These are phyloP conservation scores for Tricholoma sp. DNA, from an alignment of 768 basidiomycete species.

Conservation along the genomic window DNA sequence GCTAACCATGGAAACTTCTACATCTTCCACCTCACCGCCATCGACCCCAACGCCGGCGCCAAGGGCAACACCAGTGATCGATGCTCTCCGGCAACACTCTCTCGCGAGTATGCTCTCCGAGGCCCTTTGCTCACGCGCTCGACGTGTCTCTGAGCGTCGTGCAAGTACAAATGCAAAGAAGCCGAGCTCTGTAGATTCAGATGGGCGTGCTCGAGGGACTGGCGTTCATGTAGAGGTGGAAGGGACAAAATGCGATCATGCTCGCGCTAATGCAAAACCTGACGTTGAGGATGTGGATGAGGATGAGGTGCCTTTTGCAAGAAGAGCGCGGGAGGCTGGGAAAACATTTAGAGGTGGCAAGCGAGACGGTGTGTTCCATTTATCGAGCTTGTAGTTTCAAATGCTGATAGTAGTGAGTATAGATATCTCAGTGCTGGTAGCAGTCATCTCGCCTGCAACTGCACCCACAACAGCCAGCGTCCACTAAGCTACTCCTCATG, in stretches of 20 bases:
- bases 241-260: too few relatives aligned
- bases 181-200: too few relatives aligned
- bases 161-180: too few relatives aligned
- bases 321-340: slow-evolving; percentile 73
- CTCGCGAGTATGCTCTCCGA: slow-evolving; percentile 46
- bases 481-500: background rate
- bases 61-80: slow-evolving; percentile 2
- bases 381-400: background rate
- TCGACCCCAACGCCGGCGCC: background rate
- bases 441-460: slow-evolving; percentile 26
- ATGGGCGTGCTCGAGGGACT: too few relatives aligned
- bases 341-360: slow-evolving; percentile 76
- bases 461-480: background rate
- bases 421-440: slow-evolving; percentile 37
- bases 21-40: background rate
- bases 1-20: background rate
- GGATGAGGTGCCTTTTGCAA: slow-evolving; percentile 76
- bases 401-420: background rate
- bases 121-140: slow-evolving; percentile 36
- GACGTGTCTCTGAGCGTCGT: too few relatives aligned
- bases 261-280: background rate
- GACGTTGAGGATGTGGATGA: slow-evolving; percentile 10
- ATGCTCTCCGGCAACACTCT: slow-evolving; percentile 19
- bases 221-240: too few relatives aligned
- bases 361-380: slow-evolving; percentile 59